Percentiles rank a stretch among this genome's conserved stretches.
These are phyloP conservation scores for Dipsacomyces acuminosporus DNA, from an alignment of 371 early-diverging fungal species.

Conservation along the genomic window DNA sequence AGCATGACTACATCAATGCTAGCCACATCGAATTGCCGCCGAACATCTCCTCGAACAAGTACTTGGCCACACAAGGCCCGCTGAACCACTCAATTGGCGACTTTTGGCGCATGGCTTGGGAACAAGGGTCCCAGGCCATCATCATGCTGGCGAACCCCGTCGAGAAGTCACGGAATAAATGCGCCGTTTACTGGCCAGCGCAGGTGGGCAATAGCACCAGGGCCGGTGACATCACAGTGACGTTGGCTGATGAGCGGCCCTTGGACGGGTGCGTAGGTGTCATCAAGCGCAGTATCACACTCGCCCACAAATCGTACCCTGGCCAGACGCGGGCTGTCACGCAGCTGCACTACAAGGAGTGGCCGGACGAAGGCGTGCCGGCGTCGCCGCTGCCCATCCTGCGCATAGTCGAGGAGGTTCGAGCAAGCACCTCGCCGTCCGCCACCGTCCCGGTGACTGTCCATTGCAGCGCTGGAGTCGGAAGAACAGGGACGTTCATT, in stretches of 20 bases:
- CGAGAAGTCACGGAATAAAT: conserved; percentile 72
- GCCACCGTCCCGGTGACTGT: conserved; percentile 54
- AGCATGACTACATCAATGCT: conserved; percentile 79
- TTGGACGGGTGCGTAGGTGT: conserved; percentile 33
- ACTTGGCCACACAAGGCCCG: conserved; percentile 89
- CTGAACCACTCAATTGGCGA: conserved; percentile 73
- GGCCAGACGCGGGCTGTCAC: conserved; percentile 52
- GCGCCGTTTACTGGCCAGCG: conserved; percentile 73
- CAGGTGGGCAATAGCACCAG: conserved; percentile 1
- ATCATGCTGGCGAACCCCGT: conserved; percentile 87
- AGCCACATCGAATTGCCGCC: conserved; percentile 54
- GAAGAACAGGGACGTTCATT: conserved; percentile 93
- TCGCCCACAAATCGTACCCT: conserved; percentile 2
- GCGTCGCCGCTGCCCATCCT: conserved; percentile 30
- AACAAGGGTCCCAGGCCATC: conserved; percentile 66
- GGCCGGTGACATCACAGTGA: conserved; percentile 28
- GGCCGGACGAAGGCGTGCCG: conserved; percentile 87
- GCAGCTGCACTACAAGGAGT: conserved; percentile 80
- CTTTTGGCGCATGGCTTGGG: conserved; percentile 91
- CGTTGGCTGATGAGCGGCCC: conserved; percentile 30
- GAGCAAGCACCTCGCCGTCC: conserved; percentile 1
- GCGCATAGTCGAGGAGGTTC: conserved; percentile 22
- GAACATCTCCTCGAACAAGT: conserved; percentile 46
- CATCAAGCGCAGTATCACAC: conserved; percentile 40
- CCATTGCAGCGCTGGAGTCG: conserved; percentile 98